These are phyloP conservation scores for Fusarium falciforme DNA, from an alignment of 2,329 filamentous ascomycete species.

Conservation along the genomic window DNA sequence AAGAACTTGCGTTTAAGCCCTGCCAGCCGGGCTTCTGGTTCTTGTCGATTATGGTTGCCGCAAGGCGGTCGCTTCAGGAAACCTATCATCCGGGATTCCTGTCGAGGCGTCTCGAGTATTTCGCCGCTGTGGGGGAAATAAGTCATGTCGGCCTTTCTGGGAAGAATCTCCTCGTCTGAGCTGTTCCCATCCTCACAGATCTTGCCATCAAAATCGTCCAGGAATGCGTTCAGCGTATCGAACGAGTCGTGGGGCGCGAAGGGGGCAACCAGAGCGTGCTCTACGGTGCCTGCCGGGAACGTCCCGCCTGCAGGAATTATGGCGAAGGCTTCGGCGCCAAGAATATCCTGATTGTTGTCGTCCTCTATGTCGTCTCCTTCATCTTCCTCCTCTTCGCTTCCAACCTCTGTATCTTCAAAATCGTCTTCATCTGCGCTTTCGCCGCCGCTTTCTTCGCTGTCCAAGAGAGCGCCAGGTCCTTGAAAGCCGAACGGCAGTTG, in stretches of 20 bases:
- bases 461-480: constrained; percentile 21
- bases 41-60: constrained; percentile 23
- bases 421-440: constrained; percentile 23
- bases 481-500: constrained; percentile 16
- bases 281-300: background rate
- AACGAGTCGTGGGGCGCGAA: constrained; percentile 16
- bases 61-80: constrained; percentile 37
- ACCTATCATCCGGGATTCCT: constrained; percentile 17
- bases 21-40: constrained; percentile 14
- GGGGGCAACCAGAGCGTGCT: background rate
- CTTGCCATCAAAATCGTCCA: constrained; percentile 14
- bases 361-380: constrained; percentile 30
- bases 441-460: constrained; percentile 24
- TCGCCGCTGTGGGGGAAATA: constrained; percentile 51
- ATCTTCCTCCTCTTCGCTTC: constrained; percentile 32
- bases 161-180: background rate
- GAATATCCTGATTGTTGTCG: constrained; percentile 18
- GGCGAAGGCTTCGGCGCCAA: constrained; percentile 3
- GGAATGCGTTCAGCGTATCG: constrained; percentile 18
- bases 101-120: constrained; percentile 28
- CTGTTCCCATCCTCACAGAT: background rate
- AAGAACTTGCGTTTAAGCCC: constrained; percentile 36
- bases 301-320: constrained; percentile 17
- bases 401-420: constrained; percentile 34
- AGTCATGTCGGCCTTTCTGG: constrained; percentile 45